Evolutionary conservation across 129 eudicot species (phyloP).

Genomic region (Apium graveolens): DNA sequence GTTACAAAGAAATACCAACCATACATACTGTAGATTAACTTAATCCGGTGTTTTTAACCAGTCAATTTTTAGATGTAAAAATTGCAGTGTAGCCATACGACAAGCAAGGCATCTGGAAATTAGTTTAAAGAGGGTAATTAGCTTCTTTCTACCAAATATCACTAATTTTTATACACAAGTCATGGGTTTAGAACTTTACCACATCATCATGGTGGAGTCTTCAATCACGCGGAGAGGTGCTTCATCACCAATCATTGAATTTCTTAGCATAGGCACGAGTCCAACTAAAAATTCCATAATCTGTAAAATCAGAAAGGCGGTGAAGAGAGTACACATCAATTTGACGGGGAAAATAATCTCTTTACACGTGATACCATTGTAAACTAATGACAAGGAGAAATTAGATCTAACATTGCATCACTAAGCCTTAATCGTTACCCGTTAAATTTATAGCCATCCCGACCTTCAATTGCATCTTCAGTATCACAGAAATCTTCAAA

Average conservation of each 20-base stretch:
- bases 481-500: constrained; percentile 89
- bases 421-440: constrained; percentile 75
- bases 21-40: background rate
- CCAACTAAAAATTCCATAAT: constrained; percentile 45
- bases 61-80: background rate
- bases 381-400: background rate
- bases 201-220: constrained; percentile 36
- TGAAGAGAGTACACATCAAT: background rate
- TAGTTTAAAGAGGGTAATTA: background rate
- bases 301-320: constrained; percentile 21
- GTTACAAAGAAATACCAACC: background rate
- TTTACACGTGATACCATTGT: background rate
- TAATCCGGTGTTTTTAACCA: background rate
- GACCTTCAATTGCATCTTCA: constrained; percentile 73
- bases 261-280: constrained; percentile 31
- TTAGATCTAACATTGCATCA: constrained; percentile 6
- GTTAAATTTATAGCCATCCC: constrained; percentile 81
- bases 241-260: constrained; percentile 31
- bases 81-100: background rate
- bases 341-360: no score
- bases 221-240: constrained; percentile 55
- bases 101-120: background rate
- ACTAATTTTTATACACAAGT: background rate
- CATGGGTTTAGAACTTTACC: constrained; percentile 18
- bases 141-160: background rate